Conservation (phyloP, 2,329 filamentous ascomycete genomes). For the Colletotrichum chrysophilum region DNA sequence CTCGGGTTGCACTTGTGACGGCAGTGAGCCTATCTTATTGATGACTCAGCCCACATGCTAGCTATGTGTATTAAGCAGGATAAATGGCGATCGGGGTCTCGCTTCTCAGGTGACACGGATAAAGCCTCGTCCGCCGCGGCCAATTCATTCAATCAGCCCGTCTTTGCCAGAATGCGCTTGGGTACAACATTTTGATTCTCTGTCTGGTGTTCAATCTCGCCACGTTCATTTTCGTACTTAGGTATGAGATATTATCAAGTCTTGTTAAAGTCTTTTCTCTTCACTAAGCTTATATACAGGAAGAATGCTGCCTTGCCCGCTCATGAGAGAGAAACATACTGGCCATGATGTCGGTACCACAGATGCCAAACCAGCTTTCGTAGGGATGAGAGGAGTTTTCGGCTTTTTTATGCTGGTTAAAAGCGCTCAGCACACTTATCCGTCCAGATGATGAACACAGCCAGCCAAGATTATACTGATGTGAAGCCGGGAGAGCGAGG, state of each 20-base stretch:
- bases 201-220: background rate
- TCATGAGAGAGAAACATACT: background rate
- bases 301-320: background rate
- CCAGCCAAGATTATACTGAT: too few relatives aligned
- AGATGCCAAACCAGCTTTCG: background rate
- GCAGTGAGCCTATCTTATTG: background rate
- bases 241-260: background rate
- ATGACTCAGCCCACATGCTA: background rate
- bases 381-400: background rate
- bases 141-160: background rate
- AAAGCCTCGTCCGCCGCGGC: background rate
- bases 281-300: background rate
- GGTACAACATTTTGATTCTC: rapidly evolving
- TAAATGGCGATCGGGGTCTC: background rate
- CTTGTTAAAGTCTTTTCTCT: rapidly evolving
- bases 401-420: rapidly evolving
- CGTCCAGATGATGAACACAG: background rate
- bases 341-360: background rate
- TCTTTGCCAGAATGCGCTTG: background rate
- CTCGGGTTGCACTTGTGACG: background rate
- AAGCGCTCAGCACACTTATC: rapidly evolving
- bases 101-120: background rate
- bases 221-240: background rate
- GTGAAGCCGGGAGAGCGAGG: too few relatives aligned
- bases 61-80: background rate